Base-by-base conservation (phyloP, 768 basidiomycete genomes). In the Panaeolus cyanescens region DNA sequence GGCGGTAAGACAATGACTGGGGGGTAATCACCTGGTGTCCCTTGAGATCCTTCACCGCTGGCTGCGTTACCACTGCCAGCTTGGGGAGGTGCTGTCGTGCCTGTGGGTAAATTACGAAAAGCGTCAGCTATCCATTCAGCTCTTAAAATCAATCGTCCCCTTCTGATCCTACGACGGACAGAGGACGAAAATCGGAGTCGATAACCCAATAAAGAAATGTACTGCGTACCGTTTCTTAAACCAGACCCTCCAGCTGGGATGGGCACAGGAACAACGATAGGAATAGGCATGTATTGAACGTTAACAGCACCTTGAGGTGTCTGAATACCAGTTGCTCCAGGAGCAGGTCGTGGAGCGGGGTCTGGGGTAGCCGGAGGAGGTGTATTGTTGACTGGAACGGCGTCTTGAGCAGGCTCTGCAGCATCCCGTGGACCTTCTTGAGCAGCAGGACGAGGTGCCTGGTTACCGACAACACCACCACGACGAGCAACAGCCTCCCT, bases 261-360 rank as follows among this genome's bases (percentile, higher is more conserved):
- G 9, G 31, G 6, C 9, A 32, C 40, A 36, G 59, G 60, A 40
- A 62, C 32, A 9, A 62, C 55, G 39, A 67, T 39, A n/a, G 65
- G 67, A 42, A 64, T 55, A 31, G 64, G 66, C 30, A 67, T 55
- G 17, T 61, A 57, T 8, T 59, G 33, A 17, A 61, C 40, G 22
- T 58, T 63, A 15, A 59, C 54, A 19, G 32, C 30, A 2, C 62
- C 58, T 19, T 59, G 58, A 5, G 63, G 63, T n/a, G 59, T 60
- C 25, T 54, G 55, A 28, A 60, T 54, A 9, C 36, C 40, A n/a
- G 55, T 54, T 34, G 39, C 19, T 20, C 34, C 37, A 20, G 5
- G 39, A 42, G 19, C 39, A 20, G 56, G 40, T 54, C 59, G 40
- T 34, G 59, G 15, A 17, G 60, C 32, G 22, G 60, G n/a, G 50